phyloP scores from a whole-genome alignment of 306 rosid genomes.

The Castanospermum australe region DNA sequence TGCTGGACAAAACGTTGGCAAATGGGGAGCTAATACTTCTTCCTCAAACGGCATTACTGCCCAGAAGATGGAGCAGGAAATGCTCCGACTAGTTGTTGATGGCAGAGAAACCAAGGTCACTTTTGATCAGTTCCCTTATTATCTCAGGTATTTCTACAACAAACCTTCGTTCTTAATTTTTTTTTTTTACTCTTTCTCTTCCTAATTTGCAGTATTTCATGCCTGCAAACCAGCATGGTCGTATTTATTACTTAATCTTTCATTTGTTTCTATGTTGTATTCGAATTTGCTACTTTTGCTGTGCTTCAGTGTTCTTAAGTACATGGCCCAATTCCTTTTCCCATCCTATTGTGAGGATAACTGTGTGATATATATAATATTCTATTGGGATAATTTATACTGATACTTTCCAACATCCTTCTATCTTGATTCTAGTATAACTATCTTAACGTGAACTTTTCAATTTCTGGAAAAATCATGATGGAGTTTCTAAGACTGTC shows the following conservation, averaged over 20 bases:
- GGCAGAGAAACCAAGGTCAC: slow-evolving; percentile 77
- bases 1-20: slow-evolving; percentile 47
- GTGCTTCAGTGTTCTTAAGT: background rate
- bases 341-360: background rate
- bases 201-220: background rate
- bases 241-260: background rate
- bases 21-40: slow-evolving; percentile 38
- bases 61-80: slow-evolving; percentile 62
- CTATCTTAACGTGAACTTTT: background rate
- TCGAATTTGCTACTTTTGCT: background rate
- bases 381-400: background rate
- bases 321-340: too few relatives aligned
- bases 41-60: slow-evolving; percentile 41
- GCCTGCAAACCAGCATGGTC: background rate
- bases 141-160: slow-evolving; percentile 49
- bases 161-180: background rate
- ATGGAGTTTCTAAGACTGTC: background rate
- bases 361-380: background rate
- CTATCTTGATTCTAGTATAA: background rate
- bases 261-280: background rate
- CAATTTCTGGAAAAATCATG: background rate
- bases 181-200: background rate
- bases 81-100: slow-evolving; percentile 58
- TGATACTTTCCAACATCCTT: background rate
- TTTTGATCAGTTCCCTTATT: slow-evolving; percentile 76